Base-by-base conservation (phyloP, 805 yeast genomes). In the Candida peoriensis region DNA sequence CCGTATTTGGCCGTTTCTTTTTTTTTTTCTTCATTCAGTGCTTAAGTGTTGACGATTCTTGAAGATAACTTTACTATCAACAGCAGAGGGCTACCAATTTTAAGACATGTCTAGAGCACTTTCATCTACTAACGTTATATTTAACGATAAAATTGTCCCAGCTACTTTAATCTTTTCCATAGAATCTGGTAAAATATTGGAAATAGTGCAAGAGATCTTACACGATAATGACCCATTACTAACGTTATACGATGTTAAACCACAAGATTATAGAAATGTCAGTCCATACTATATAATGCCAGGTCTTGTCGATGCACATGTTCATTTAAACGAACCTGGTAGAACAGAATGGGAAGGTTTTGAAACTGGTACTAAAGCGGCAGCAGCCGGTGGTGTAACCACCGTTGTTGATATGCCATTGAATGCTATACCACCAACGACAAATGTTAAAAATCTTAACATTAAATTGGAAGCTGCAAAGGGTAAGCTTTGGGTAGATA, bases 291-390 rank as follows among this genome's bases (percentile, higher is more conserved):
- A 73, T 21, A 70, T 89, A 10, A 64, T 90, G 66, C 97, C 97
- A 0, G 97, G 97, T 0, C 69, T 89, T 20, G 94, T 89, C 4
- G 97, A 89, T 53, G 74, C 95, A 5, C 97, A 89, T 57, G 97
- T 89, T 18, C 97, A 89, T 53, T 64, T 89, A 47, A 90, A 90
- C 57, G 97, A 90, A 52, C 97, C 97, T 0, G 97, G 97, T n/a
- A 67, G 97, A 48, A 89, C 97, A 1, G 96, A 88, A 43, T 89
- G 97, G 97, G 97, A 89, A 60, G 97, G 97, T 2, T 89, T 90
- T 56, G 95, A 79, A n/a, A 82, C 95, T 0, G 97, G 97, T 0
- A 89, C 97, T 0, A 80, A 81, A 54, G 84, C 96, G 2, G 97
- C 97, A 0, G 95, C 95, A 0, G 71, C 89, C 10, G 97, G 97